A percentile compares a stretch with the other conserved stretches of the same genome.
Evolutionary conservation across 2,329 filamentous ascomycete species (phyloP).

Genomic region (Phaeosphaeriaceae sp.): DNA sequence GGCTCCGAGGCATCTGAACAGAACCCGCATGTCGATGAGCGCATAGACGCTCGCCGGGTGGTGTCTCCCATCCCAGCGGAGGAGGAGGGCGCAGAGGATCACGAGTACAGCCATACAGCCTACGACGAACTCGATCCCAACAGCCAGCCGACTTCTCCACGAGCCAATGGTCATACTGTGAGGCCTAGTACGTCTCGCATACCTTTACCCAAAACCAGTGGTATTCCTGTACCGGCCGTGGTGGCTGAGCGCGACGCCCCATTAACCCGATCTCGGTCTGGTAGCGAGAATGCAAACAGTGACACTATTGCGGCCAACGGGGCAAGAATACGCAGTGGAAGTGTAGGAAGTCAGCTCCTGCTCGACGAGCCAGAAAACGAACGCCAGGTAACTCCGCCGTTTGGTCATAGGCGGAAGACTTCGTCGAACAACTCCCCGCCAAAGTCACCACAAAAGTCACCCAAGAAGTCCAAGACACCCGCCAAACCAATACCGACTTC

Average conservation of each 20-base stretch:
- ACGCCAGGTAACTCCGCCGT: constrained; percentile 31
- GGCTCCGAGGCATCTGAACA: constrained; percentile 39
- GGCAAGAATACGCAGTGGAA: constrained; percentile 73
- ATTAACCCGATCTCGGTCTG: constrained; percentile 64
- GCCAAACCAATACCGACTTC: constrained; percentile 46
- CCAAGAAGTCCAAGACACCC: constrained; percentile 50
- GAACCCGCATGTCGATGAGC: constrained; percentile 34
- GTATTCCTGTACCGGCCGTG: constrained; percentile 73
- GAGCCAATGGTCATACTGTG: constrained; percentile 56
- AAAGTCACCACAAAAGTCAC: constrained; percentile 36
- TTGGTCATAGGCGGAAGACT: constrained; percentile 26
- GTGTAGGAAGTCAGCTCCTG: constrained; percentile 60
- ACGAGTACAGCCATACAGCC: constrained; percentile 73
- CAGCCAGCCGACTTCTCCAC: constrained; percentile 51
- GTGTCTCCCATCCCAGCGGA: constrained; percentile 51
- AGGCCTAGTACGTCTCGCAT: constrained; percentile 74
- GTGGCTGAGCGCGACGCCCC: constrained; percentile 77
- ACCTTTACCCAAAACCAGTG: constrained; percentile 81
- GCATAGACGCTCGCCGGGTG: constrained; percentile 34
- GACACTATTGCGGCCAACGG: constrained; percentile 66
- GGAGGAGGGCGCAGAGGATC: constrained; percentile 48
- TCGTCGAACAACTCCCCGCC: constrained; percentile 21
- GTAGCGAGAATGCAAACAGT: constrained; percentile 64
- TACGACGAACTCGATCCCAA: constrained; percentile 77
- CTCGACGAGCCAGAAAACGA: constrained; percentile 56